Base-by-base conservation (phyloP, 225 moss, liverwort and hornwort genomes). In the Takakia lepidozioides region DNA sequence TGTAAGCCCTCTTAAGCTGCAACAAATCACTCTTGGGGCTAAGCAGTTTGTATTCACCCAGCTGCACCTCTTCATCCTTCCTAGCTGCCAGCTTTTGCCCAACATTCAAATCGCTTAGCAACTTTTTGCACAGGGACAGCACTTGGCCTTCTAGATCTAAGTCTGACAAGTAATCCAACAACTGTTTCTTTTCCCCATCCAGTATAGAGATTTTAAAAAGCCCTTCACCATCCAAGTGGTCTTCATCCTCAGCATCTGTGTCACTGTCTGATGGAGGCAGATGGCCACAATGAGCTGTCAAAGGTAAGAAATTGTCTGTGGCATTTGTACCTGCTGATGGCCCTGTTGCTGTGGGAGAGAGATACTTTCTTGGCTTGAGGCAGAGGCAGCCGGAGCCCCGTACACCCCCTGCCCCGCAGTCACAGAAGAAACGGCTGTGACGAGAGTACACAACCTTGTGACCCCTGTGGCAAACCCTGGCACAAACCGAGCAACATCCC, bases 361-460 rank as follows among this genome's bases (percentile, higher is more conserved):
- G 85, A 29, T 87, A 87, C 49, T 99, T 99, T 43, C 98, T 85
- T 19, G 98, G 87, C 54, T 88, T 99, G 61, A 99, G 75, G 71
- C 98, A 91, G 24, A 99, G 85, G 57, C 98, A 99, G 54, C 65
- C 87, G 60, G 75, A 87, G 43, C 98, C 85, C 75, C 98, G 73
- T 18, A 99, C 98, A 54, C 91, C 85, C 74, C 90, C 98, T 29
- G 98, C 98, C 38, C 98, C 98, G 72, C 98, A 99, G 53, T 99
- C 98, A 66, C 98, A 99, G 49, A 99, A 99, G 67, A 99, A 91
- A 29, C 98, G 91, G 54, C 98, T 91, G 63, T 87, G 91, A 59
- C 98, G 87, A 56, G 98, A 99, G 50, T 99, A 99, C 16, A 99
- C 91, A 65, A 99, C 98, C 70, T 85, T 99, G 64, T 99, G 98